Percentiles rank a stretch among this genome's conserved stretches.
Evolutionary conservation across 1,284 basidiomycete species (phyloP).

Genomic region (Puccinia triticina): DNA sequence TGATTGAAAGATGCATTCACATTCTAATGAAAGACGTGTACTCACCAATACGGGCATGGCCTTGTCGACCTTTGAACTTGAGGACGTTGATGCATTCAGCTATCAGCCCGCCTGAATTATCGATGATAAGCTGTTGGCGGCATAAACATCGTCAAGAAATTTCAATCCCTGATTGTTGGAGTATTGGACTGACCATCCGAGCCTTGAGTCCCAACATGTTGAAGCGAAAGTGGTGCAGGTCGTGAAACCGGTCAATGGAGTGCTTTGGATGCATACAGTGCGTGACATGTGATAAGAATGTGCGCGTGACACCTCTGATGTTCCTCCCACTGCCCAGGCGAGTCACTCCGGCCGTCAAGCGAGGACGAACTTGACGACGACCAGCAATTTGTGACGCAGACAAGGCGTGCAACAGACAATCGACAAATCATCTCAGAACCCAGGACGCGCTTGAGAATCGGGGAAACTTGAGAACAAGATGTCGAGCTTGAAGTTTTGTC

Average conservation of each 20-base stretch:
- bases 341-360: too few species aligned
- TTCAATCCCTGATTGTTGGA: not conserved
- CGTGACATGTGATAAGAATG: not conserved
- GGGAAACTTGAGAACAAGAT: constrained; percentile 7
- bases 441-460: not conserved
- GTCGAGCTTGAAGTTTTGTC: constrained; percentile 47
- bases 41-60: constrained; percentile 70
- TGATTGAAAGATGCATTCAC: not conserved
- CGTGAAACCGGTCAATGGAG: not conserved
- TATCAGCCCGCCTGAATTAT: constrained; percentile 95
- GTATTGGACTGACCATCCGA: constrained; percentile 31
- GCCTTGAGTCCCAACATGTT: constrained; percentile 50
- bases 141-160: not conserved
- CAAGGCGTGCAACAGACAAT: too few species aligned
- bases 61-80: constrained; percentile 82
- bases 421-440: too few species aligned
- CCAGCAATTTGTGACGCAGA: not conserved
- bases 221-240: not conserved
- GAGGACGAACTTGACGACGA: not conserved
- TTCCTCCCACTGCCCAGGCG: not conserved
- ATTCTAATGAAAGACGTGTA: constrained; percentile 26
- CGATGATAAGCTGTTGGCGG: constrained; percentile 69
- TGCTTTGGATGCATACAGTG: not conserved
- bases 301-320: not conserved
- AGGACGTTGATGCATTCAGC: constrained; percentile 97